Evolutionary conservation across 31 red algal genomes (phyloP), one percentile per base, ranked within the genome.

Genomic region (Asparagopsis taxiformis): DNA sequence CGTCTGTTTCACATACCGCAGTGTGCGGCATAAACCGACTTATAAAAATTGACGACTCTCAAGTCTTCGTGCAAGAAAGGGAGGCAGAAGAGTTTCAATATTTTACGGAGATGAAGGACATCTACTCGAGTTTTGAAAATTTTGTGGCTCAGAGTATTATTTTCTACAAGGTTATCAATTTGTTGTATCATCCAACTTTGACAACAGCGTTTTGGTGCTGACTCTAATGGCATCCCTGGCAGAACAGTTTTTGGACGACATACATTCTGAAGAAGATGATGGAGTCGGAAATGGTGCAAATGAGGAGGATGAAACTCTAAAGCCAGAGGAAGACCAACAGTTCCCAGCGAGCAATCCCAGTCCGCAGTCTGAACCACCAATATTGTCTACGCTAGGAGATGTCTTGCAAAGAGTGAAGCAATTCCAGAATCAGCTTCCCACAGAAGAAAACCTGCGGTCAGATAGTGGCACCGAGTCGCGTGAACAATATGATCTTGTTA

Each of bases 161-260:
- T n/a, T n/a, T n/a, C n/a, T n/a, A n/a, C n/a, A n/a, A n/a, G n/a
- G n/a, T n/a, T n/a, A n/a, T n/a, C n/a, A n/a, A n/a, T n/a, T n/a
- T n/a, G n/a, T n/a, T n/a, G n/a, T n/a, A n/a, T n/a, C n/a, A n/a
- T n/a, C n/a, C n/a, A n/a, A n/a, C n/a, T n/a, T n/a, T n/a, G n/a
- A n/a, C n/a, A n/a, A n/a, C n/a, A n/a, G n/a, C n/a, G n/a, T n/a
- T n/a, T n/a, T n/a, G n/a, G n/a, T n/a, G n/a, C n/a, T n/a, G n/a
- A n/a, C n/a, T n/a, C n/a, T n/a, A n/a, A 86, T 87, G 82, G 43
- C 71, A 3, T 65, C 72, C 30, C 62, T 87, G 31, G 82, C 82
- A 13, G 72, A 87, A 28, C 72, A 77, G 51, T 87, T 87, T 68
- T 61, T 87, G 1, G 72, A 87, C 46, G 82, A 87, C 52, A 43